Evolutionary conservation across 2,329 filamentous ascomycete species (phyloP).

Genomic region (Ophiognomonia clavigignenti-juglandacearum): DNA sequence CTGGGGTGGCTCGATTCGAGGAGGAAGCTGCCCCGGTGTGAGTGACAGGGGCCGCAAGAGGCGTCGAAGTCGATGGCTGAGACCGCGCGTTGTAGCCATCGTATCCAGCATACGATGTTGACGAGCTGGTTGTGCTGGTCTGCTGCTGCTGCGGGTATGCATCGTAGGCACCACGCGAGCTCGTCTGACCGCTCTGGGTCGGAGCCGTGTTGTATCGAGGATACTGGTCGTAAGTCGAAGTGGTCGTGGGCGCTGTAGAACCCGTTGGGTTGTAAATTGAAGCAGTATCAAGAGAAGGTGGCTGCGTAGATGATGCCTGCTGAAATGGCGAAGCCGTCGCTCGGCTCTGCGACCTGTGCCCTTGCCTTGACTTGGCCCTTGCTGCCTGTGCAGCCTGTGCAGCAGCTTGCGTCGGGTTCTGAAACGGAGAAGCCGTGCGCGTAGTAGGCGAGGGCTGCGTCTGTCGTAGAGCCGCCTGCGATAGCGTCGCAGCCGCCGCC

Average conservation of each 20-base stretch:
- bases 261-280: constrained; percentile 16
- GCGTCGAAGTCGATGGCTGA: constrained; percentile 16
- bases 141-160: constrained; percentile 31
- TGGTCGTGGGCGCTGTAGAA: constrained; percentile 14
- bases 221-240: constrained; percentile 19
- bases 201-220: constrained; percentile 17
- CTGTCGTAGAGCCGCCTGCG: constrained; percentile 22
- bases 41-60: constrained; percentile 17
- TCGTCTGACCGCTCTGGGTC: constrained; percentile 16
- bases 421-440: constrained; percentile 26
- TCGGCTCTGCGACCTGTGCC: constrained; percentile 27
- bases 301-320: constrained; percentile 10
- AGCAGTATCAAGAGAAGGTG: constrained; percentile 13
- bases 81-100: constrained; percentile 21
- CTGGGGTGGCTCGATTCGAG: constrained; percentile 22
- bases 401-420: constrained; percentile 9
- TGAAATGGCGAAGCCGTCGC: constrained; percentile 21
- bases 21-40: constrained; percentile 25
- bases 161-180: constrained; percentile 24
- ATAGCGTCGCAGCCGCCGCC: constrained; percentile 14
- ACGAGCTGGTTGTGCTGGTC: constrained; percentile 6
- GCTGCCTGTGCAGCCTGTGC: constrained; percentile 18
- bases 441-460: constrained; percentile 26
- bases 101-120: constrained; percentile 21
- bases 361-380: constrained; percentile 29